Base-by-base conservation (phyloP, 305 asterid genomes). In the Coffea humblotiana region DNA sequence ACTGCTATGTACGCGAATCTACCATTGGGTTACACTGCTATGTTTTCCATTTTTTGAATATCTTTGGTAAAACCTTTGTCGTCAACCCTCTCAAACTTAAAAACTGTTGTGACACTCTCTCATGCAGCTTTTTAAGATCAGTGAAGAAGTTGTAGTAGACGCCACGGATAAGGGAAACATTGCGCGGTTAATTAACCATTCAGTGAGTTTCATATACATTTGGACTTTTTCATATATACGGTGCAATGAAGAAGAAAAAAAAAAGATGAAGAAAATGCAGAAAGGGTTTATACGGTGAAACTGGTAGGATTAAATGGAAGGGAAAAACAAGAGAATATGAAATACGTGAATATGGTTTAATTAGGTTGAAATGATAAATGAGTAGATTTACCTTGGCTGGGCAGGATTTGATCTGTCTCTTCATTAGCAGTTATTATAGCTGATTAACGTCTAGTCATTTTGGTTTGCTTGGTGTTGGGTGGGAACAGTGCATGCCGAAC, bases 151-250 rank as follows among this genome's bases (percentile, higher is more conserved):
- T 12, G 98, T 96, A 85, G 97, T 96, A 74, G 99, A 96, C 82
- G 98, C 99, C 72, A 96, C 99, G 63, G 97, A 96, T 81, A 91
- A 96, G 75, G 99, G 99, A 83, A 96, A 94, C 85, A 92, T 96
- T 81, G 99, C 99, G n/a, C 98, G 98, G 77, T 84, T 96, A 85
- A 94, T 96, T 80, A 96, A 96, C 87, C 99, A 96, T 80, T 96
- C 99, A 15, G 99, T 96, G 89, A 87, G 94, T 86, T 27, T 29
- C 13, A 58, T 70, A 68, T 21, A 18, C 27, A 65, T 45, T 43
- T 72, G 79, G 8, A 40, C 23, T 13, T 23, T 23, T 8, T 21
- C 63, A 60, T 64, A 32, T 45, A 9, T 52, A 19, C n/a, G 52
- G 77, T 52, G 49, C 40, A 29, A 4, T 32, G 1, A 6, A 10